phyloP scores from a whole-genome alignment of 1,139 yeast genomes.

The Maudiozyma humilis region DNA sequence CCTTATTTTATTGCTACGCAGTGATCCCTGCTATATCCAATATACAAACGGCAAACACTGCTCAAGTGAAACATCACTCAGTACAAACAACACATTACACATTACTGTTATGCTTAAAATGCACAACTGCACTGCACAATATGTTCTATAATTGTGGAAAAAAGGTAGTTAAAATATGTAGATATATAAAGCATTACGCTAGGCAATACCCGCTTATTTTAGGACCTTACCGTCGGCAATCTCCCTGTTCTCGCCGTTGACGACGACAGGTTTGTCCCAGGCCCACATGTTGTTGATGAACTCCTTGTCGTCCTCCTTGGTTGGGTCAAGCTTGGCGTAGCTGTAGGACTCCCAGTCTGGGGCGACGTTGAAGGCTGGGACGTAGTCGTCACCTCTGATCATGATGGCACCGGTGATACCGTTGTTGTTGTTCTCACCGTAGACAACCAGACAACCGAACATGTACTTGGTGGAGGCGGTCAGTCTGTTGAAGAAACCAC shows the following conservation, averaged over 20 bases:
- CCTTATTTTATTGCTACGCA: too few relatives aligned
- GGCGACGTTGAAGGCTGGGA: slow-evolving; percentile 94
- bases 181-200: slow-evolving; percentile 11
- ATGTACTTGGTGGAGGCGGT: slow-evolving; percentile 85
- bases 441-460: slow-evolving; percentile 90
- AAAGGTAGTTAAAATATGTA: not conserved
- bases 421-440: slow-evolving; percentile 97
- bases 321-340: slow-evolving; percentile 58
- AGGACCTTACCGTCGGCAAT: slow-evolving; percentile 79
- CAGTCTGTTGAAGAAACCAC: slow-evolving; percentile 97
- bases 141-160: too few relatives aligned
- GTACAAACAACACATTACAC: too few relatives aligned
- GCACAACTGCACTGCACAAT: too few relatives aligned
- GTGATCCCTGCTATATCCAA: too few relatives aligned
- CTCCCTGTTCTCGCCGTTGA: slow-evolving; percentile 59
- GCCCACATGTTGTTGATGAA: slow-evolving; percentile 73
- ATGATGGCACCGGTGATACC: slow-evolving; percentile 94
- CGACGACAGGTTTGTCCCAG: slow-evolving; percentile 70
- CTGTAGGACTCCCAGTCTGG: slow-evolving; percentile 95
- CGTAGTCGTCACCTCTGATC: slow-evolving; percentile 87
- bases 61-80: too few relatives aligned
- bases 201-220: slow-evolving; percentile 50
- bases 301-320: slow-evolving; percentile 59
- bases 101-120: too few relatives aligned
- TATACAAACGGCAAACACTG: too few relatives aligned